Conservation (phyloP, 2,329 filamentous ascomycete species). For the Diaporthe aspalathi region DNA sequence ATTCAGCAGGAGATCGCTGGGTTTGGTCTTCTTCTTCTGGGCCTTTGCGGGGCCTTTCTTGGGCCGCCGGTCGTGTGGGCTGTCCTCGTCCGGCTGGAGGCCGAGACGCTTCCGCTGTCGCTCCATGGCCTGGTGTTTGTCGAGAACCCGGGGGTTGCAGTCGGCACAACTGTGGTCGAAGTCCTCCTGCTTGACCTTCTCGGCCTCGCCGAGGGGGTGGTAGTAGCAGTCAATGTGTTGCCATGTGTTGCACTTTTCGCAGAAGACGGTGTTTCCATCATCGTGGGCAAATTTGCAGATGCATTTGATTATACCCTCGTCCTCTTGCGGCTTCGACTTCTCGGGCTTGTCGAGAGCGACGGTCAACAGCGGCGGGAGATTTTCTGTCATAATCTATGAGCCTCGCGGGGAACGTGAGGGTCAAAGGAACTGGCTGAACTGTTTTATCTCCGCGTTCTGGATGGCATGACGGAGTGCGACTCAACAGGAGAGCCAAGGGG, state of each 20-base stretch:
- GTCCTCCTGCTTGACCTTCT: slow-evolving; percentile 73
- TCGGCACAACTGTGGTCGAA: slow-evolving; percentile 89
- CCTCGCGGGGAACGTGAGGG: slow-evolving; percentile 55
- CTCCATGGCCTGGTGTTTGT: slow-evolving; percentile 79
- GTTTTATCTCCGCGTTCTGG: slow-evolving; percentile 64
- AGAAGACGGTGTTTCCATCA: slow-evolving; percentile 97
- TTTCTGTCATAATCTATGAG: slow-evolving; percentile 72
- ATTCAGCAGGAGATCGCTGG: slow-evolving; percentile 67
- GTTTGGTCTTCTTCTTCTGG: slow-evolving; percentile 43
- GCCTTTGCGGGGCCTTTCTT: slow-evolving; percentile 72
- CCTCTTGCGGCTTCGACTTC: slow-evolving; percentile 71
- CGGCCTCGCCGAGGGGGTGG: slow-evolving; percentile 71
- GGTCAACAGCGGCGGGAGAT: slow-evolving; percentile 63
- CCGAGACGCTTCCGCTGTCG: slow-evolving; percentile 72
- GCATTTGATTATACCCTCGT: slow-evolving; percentile 92
- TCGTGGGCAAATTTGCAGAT: slow-evolving; percentile 94
- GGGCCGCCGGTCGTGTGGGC: slow-evolving; percentile 72
- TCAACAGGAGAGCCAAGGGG: slow-evolving; percentile 48
- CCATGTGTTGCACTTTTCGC: slow-evolving; percentile 96
- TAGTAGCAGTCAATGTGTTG: slow-evolving; percentile 99
- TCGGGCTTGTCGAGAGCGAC: slow-evolving; percentile 55
- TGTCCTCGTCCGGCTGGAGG: slow-evolving; percentile 58
- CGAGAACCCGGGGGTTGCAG: slow-evolving; percentile 82
- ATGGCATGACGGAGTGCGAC: slow-evolving; percentile 69
- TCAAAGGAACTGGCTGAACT: slow-evolving; percentile 53